These are phyloP conservation scores for Grosmannia penicillata DNA, from an alignment of 2,329 filamentous ascomycete genomes.

Conservation along the genomic window DNA sequence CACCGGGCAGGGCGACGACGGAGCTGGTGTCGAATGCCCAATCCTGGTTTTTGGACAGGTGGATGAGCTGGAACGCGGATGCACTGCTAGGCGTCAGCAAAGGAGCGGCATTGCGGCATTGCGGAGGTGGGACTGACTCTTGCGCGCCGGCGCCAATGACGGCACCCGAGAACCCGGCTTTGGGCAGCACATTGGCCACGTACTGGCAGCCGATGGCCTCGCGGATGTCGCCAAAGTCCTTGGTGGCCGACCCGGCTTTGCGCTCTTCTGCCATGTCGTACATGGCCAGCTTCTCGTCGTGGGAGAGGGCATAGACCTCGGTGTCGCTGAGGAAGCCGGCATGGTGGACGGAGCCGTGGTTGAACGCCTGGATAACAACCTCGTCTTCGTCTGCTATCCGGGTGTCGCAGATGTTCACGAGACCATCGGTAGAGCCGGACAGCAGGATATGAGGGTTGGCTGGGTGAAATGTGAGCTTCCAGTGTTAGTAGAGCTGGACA, in stretches of 20 bases:
- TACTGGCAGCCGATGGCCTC: slow-evolving; percentile 56
- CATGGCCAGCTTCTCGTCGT: slow-evolving; percentile 64
- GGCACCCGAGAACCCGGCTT: slow-evolving; percentile 39
- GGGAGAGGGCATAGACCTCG: slow-evolving; percentile 58
- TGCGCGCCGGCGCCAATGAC: slow-evolving; percentile 52
- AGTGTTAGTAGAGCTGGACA: not conserved
- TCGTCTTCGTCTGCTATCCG: slow-evolving; percentile 61
- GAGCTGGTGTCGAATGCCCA: slow-evolving; percentile 42
- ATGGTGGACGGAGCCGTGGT: slow-evolving; percentile 62
- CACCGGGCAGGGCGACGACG: slow-evolving; percentile 44
- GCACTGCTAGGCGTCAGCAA: slow-evolving; percentile 21
- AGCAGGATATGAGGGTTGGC: slow-evolving; percentile 45
- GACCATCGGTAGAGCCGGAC: slow-evolving; percentile 65
- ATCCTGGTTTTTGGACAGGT: slow-evolving; percentile 33
- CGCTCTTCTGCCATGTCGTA: slow-evolving; percentile 53
- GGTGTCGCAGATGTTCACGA: slow-evolving; percentile 65
- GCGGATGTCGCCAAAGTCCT: slow-evolving; percentile 55
- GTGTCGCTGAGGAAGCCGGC: slow-evolving; percentile 53
- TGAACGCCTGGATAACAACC: slow-evolving; percentile 62
- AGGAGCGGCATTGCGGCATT: not conserved
- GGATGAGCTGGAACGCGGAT: slow-evolving; percentile 44
- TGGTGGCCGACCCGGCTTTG: slow-evolving; percentile 40
- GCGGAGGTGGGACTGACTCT: slow-evolving; percentile 32
- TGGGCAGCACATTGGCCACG: slow-evolving; percentile 49
- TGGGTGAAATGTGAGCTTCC: slow-evolving; percentile 45